Base-by-base conservation (phyloP, 768 basidiomycete species). In the Cystofilobasidium capitatum region DNA sequence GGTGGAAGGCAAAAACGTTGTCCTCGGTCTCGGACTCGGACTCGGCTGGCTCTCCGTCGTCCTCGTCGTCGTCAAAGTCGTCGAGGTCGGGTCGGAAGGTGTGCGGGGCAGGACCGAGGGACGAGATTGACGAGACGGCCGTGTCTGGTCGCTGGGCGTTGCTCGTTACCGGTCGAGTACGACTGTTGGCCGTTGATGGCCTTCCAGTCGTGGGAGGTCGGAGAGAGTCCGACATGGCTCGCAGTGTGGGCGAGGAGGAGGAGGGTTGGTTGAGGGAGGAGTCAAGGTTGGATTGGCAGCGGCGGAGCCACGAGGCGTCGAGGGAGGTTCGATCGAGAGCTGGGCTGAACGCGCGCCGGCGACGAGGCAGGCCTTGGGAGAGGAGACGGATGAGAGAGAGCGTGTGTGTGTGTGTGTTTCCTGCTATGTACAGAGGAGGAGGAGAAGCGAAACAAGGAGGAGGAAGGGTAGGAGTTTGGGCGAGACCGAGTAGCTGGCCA, bases 61-160 rank as follows among this genome's bases (percentile, higher is more conserved):
- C 55, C 36, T 49, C 58, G 29, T 66, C 65, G 49, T 60, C 58
- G 16, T 61, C 59, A 26, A 40, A 54, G n/a, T 60, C 59, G 37
- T 54, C 40, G n/a, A 61, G n/a, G 33, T 68, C 66, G 33, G 66
- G 66, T 20, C 51, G 51, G 40, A 68, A 68, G 13, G 66, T 68
- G 51, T 55, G 47, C 2, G 60, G 66, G 5, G 66, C 66, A 14
- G 66, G 66, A 9, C 59, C 66, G 29, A 68, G 64, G 29, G 45
- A 51, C 13, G 45, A 51, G 47, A 68, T 62, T 16, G 58, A 37
- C 12, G 45, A 51, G 24, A 39, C 60, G 2, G 59, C 59, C 47
- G 66, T 68, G 24, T 68, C 66, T n/a, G 66, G 58, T 3, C 58
- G 58, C 35, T 59, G 26, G 31, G 37, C 26, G 40, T 22, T 31